Conservation (phyloP, 805 yeast genomes). For the Sporopachydermia quercuum region DNA sequence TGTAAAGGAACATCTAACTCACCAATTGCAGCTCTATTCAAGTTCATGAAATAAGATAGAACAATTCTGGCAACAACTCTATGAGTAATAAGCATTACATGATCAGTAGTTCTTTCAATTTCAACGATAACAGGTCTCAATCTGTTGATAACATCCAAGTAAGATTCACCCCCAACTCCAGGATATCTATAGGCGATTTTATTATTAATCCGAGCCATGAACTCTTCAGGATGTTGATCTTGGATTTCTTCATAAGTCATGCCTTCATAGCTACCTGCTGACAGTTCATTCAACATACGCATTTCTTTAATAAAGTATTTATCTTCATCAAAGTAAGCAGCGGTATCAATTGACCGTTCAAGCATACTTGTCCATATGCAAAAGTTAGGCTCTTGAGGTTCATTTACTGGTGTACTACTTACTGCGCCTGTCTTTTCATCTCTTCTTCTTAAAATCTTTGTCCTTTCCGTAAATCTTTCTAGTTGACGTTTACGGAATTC, state of each 20-base stretch:
- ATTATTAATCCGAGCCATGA: slow-evolving; percentile 55
- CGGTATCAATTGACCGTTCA: slow-evolving; percentile 63
- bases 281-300: slow-evolving; percentile 87
- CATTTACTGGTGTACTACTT: slow-evolving; percentile 17
- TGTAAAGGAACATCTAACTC: slow-evolving; percentile 89
- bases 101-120: slow-evolving; percentile 82
- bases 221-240: slow-evolving; percentile 58
- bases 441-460: slow-evolving; percentile 23
- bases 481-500: slow-evolving; percentile 54
- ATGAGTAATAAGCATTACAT: slow-evolving; percentile 70
- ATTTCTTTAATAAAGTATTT: slow-evolving; percentile 68
- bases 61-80: slow-evolving; percentile 82
- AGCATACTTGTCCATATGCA: slow-evolving; percentile 92
- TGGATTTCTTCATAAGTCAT: slow-evolving; percentile 84
- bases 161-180: slow-evolving; percentile 95
- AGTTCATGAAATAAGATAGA: slow-evolving; percentile 77
- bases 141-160: slow-evolving; percentile 83
- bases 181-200: slow-evolving; percentile 85
- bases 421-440: slow-evolving; percentile 16
- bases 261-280: slow-evolving; percentile 88
- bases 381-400: slow-evolving; percentile 56
- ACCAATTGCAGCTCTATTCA: slow-evolving; percentile 66
- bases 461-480: slow-evolving; percentile 31
- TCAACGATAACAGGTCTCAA: slow-evolving; percentile 84
- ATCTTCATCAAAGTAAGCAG: slow-evolving; percentile 59